These are phyloP conservation scores for Aspergillus ochraceoroseus DNA, from an alignment of 2,329 filamentous ascomycete species.

Conservation along the genomic window DNA sequence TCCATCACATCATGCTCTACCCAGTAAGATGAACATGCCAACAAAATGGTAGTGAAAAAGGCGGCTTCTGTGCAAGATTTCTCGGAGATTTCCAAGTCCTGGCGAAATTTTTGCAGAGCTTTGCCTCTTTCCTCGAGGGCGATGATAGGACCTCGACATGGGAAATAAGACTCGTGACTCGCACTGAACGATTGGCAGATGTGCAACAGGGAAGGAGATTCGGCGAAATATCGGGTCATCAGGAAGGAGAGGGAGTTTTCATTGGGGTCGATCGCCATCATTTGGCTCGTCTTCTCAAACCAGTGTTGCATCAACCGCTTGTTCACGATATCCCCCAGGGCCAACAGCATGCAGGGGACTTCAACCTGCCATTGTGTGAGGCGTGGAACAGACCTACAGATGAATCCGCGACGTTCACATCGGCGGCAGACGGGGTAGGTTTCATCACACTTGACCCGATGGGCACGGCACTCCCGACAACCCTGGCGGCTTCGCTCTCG, in stretches of 20 bases:
- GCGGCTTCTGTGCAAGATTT: too few species aligned
- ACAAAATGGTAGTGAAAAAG: constrained; percentile 12
- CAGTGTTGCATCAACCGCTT: constrained; percentile 17
- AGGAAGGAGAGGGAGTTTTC: constrained; percentile 17
- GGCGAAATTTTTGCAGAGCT: too few species aligned
- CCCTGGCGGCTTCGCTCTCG: constrained; percentile 19
- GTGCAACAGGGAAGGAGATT: constrained; percentile 16
- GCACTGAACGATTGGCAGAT: constrained; percentile 17
- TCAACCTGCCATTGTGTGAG: constrained; percentile 17
- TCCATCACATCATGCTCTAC: constrained; percentile 13
- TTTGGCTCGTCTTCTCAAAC: constrained; percentile 17
- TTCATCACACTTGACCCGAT: constrained; percentile 23
- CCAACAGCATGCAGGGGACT: constrained; percentile 12
- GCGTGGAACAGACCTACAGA: constrained; percentile 13
- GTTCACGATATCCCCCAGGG: constrained; percentile 9
- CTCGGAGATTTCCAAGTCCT: too few species aligned
- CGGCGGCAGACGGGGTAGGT: constrained; percentile 18
- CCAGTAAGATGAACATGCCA: too few species aligned
- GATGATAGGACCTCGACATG: background rate
- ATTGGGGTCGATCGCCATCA: constrained; percentile 13
- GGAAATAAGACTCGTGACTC: constrained; percentile 17
- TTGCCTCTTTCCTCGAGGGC: constrained; percentile 18
- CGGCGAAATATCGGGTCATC: constrained; percentile 10
- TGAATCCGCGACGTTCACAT: constrained; percentile 13
- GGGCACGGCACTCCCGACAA: constrained; percentile 20